These are phyloP conservation scores for Lentinula raphanica DNA, from an alignment of 768 basidiomycete genomes.

Conservation along the genomic window DNA sequence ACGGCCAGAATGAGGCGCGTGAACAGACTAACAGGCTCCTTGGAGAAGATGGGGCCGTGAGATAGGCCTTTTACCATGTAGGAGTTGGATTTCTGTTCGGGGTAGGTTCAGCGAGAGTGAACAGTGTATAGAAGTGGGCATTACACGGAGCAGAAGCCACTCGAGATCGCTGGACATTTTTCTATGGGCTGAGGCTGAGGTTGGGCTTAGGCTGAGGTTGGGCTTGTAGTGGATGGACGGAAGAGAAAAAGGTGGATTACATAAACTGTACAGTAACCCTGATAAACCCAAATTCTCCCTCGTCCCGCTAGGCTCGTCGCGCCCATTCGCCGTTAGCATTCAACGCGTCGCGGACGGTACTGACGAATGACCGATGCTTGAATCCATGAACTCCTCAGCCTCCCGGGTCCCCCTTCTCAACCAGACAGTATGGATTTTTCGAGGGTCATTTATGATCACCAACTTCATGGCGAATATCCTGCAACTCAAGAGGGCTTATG, in stretches of 20 bases:
- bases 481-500: too few relatives aligned
- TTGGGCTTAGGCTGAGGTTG: too few relatives aligned
- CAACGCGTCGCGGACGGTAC: too few relatives aligned
- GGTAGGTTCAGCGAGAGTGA: slow-evolving; percentile 6
- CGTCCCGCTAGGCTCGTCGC: too few relatives aligned
- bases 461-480: too few relatives aligned
- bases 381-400: too few relatives aligned
- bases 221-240: too few relatives aligned
- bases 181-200: slow-evolving; percentile 14
- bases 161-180: slow-evolving; percentile 87
- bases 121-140: not conserved
- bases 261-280: slow-evolving; percentile 5
- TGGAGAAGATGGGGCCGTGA: slow-evolving; percentile 77
- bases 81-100: slow-evolving; percentile 71
- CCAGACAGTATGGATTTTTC: too few relatives aligned
- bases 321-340: too few relatives aligned
- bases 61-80: slow-evolving; percentile 75
- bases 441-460: too few relatives aligned
- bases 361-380: too few relatives aligned
- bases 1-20: not conserved
- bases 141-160: slow-evolving; percentile 87
- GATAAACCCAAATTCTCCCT: not conserved
- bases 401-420: too few relatives aligned
- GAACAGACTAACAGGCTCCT: slow-evolving; percentile 61
- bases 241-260: not conserved